Conservation (phyloP, 106 monocot species). For the Amphibolis antarctica region DNA sequence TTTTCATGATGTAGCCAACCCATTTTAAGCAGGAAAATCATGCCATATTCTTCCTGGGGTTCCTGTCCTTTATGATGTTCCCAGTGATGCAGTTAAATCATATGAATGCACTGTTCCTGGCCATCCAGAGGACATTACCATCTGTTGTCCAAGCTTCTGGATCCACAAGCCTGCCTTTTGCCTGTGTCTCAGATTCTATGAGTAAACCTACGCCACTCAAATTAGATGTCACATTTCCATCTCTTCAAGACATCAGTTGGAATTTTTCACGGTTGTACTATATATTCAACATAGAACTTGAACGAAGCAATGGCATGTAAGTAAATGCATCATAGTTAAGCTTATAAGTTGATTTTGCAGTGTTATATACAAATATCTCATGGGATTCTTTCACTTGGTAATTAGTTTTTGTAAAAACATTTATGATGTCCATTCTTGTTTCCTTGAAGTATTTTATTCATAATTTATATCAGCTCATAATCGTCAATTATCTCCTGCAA, state of each 20-base stretch:
- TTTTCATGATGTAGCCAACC: too few species aligned
- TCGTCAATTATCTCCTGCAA: too few species aligned
- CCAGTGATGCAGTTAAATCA: constrained; percentile 1
- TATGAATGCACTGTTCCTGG: background rate
- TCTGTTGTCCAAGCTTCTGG: constrained; percentile 6
- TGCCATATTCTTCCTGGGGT: background rate
- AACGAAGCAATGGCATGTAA: constrained; percentile 21
- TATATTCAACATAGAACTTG: constrained; percentile 21
- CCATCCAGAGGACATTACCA: background rate
- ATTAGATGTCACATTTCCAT: constrained; percentile 18
- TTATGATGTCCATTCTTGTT: too few species aligned
- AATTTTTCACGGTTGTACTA: constrained; percentile 20
- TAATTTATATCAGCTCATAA: too few species aligned
- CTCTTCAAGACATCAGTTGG: constrained; percentile 23
- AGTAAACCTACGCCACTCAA: constrained; percentile 20
- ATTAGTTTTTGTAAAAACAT: too few species aligned
- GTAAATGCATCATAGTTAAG: background rate
- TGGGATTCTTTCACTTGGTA: background rate
- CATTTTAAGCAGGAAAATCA: constrained; percentile 8
- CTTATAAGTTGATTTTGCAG: background rate
- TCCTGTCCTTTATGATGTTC: constrained; percentile 6
- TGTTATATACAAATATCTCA: background rate
- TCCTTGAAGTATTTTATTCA: too few species aligned
- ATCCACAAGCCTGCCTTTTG: constrained; percentile 11
- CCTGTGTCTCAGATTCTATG: constrained; percentile 15